These are phyloP conservation scores for Trichoderma cornu-damae DNA, from an alignment of 2,329 filamentous ascomycete species.

Conservation along the genomic window DNA sequence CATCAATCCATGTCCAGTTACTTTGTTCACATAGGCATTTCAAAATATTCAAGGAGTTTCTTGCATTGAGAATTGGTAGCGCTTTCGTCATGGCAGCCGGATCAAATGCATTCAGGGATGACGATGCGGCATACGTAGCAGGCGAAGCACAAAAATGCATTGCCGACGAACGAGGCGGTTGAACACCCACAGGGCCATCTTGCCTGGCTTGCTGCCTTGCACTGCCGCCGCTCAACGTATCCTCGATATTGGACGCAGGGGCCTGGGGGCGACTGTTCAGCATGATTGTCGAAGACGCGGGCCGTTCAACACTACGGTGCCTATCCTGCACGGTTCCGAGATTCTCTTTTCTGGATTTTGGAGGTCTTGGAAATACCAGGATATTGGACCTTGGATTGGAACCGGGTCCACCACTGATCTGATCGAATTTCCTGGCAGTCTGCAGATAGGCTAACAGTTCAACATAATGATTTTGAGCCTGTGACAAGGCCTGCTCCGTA, in stretches of 20 bases:
- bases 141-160: neutral
- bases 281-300: neutral
- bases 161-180: neutral
- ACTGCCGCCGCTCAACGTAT: neutral
- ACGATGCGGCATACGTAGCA: neutral
- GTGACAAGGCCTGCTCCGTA: slow-evolving; percentile 62
- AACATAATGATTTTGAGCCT: slow-evolving; percentile 68
- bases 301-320: neutral
- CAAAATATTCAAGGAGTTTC: slow-evolving; percentile 64
- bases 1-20: slow-evolving; percentile 85
- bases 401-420: slow-evolving; percentile 35
- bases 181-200: neutral
- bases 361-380: slow-evolving; percentile 52
- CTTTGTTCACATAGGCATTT: slow-evolving; percentile 72
- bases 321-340: neutral
- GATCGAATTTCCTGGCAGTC: slow-evolving; percentile 48
- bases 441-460: slow-evolving; percentile 64
- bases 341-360: slow-evolving; percentile 29
- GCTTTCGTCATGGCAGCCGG: slow-evolving; percentile 20
- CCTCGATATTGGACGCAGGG: slow-evolving; percentile 8
- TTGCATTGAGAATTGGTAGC: slow-evolving; percentile 51
- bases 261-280: neutral
- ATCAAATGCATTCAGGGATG: neutral
- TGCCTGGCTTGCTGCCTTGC: neutral
- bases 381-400: slow-evolving; percentile 42